A percentile compares a stretch with the other conserved stretches of the same genome.
phyloP scores from a whole-genome alignment of 306 rosid genomes.

The Malus domestica region ASM211411v1 NC_041803.1:54419001-54419500 shows the following conservation, averaged over 20 bases:
- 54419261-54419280: slow-evolving; percentile 79
- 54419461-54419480: not conserved
- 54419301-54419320: not conserved
- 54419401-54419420: not conserved
- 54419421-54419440: not conserved
- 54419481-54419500: not conserved
- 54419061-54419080: slow-evolving; percentile 33
- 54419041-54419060: slow-evolving; percentile 25
- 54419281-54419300: slow-evolving; percentile 62
- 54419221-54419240: slow-evolving; percentile 27
- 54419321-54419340: not conserved
- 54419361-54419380: not conserved
- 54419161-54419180: not conserved
- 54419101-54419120: slow-evolving; percentile 28
- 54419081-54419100: slow-evolving; percentile 34
- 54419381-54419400: not conserved
- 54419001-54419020: slow-evolving; percentile 48
- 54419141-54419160: slow-evolving; percentile 16
- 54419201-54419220: slow-evolving; percentile 16
- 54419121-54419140: slow-evolving; percentile 44
- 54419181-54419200: slow-evolving; percentile 11
- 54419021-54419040: slow-evolving; percentile 7
- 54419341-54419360: not conserved
- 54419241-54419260: slow-evolving; percentile 24
- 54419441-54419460: not conserved